Evolutionary conservation across 352 stramenopile genomes (phyloP), one percentile per base, ranked within the genome.

Genomic region (Globisporangium ultimum): DNA sequence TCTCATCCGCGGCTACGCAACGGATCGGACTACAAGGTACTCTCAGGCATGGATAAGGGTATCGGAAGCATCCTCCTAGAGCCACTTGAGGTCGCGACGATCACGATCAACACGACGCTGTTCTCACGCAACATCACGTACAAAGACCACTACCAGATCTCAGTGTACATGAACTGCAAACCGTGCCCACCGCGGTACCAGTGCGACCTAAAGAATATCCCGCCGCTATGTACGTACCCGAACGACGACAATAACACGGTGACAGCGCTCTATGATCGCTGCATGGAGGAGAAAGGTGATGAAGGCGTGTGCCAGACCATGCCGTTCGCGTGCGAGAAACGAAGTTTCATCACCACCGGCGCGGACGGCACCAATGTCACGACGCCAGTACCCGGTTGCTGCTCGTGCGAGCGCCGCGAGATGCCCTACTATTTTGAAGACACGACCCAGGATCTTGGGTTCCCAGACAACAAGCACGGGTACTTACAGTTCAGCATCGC

Each of bases 61-160:
- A 73, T 93, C 24, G 81, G 83, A 1, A 78, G 65, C 24, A 65
- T 98, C 21, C 20, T 80, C 1, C 65, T 98, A 7, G 57, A 97
- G 32, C 83, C 91, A 17, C 92, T 88, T 24, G 93, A 98, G 43
- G 89, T 98, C 58, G 88, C 87, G 0, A 79, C 93, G 7, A 61
- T 99, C 10, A 98, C 95, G 7, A 82, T 98, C 34, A 96, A 99
- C 74, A 86, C 97, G 38, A 96, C 82, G 6, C 64, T 72, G 7
- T 61, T 99, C 12, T 71, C 77, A 14, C 81, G 75, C 15, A 99
- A 99, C 64, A 78, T 98, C 55, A 99, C 96, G 3, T 99, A 98
- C 76, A 88, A 89, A 28, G 89, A 96, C 12, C 93, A 99, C 74
- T 99, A 98, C 71, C 76, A 93, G 70, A 80, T 99, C 40, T 91